Conservation (phyloP, 139 green algal genomes). For the Chlorella sp. region DNA sequence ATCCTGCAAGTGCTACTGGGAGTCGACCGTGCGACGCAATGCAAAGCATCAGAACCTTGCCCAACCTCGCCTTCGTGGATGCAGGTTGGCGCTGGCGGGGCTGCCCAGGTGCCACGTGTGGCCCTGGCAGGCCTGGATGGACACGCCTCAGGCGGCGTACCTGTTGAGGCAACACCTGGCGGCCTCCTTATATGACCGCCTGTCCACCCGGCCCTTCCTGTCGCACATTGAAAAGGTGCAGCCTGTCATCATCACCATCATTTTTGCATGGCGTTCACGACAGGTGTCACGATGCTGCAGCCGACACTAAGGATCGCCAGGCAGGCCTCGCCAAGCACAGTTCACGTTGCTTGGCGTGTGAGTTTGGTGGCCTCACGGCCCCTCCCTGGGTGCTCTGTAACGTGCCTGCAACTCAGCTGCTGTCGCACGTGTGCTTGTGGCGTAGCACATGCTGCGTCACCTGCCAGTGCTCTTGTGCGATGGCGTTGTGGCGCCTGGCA, state of each 20-base stretch:
- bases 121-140: conserved; percentile 61
- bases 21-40: neutral
- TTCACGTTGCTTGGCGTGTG: neutral
- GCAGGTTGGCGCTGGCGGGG: conserved; percentile 35
- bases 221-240: conserved; percentile 79
- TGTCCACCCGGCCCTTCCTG: conserved; percentile 90
- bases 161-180: conserved; percentile 84
- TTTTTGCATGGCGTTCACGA: no score
- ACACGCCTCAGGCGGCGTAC: conserved; percentile 64
- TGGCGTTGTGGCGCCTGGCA: no score
- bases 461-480: no score
- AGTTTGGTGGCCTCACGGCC: neutral
- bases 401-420: no score
- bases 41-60: neutral
- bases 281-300: no score
- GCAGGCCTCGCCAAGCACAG: neutral
- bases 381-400: neutral
- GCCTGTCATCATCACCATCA: neutral
- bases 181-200: conserved; percentile 80
- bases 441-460: no score
- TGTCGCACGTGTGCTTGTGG: no score
- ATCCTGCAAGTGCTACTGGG: neutral
- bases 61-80: no score
- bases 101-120: conserved; percentile 59
- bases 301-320: neutral